Conservation (phyloP, 176 grass and related monocot species). For the Zea luxurians region DNA sequence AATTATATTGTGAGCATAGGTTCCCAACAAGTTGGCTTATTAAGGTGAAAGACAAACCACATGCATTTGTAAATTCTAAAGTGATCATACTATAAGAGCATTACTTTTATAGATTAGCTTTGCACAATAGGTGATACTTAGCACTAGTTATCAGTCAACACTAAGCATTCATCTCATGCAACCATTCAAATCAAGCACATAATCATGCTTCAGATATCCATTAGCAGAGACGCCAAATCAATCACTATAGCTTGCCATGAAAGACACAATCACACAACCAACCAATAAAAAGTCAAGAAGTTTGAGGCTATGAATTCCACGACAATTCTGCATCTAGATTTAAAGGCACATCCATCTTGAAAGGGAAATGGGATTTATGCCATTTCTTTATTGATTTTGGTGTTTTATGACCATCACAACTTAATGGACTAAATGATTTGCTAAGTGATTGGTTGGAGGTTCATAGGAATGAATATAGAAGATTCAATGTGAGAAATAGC, state of each 20-base stretch:
- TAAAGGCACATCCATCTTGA: too few species aligned
- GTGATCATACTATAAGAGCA: not conserved
- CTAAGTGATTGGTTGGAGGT: too few species aligned
- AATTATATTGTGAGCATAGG: too few species aligned
- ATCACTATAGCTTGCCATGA: too few species aligned
- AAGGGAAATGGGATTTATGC: too few species aligned
- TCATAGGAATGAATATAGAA: too few species aligned
- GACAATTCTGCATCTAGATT: too few species aligned
- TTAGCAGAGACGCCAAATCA: not conserved
- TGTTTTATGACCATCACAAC: too few species aligned
- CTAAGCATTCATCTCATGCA: not conserved
- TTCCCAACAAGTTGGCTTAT: too few species aligned
- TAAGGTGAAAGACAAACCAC: not conserved
- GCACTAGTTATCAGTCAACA: not conserved
- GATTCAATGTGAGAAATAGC: too few species aligned
- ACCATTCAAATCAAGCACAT: not conserved
- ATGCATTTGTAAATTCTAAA: slow-evolving; percentile 9
- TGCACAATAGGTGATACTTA: not conserved
- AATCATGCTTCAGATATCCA: not conserved
- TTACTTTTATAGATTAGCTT: not conserved
- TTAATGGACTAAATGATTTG: too few species aligned
- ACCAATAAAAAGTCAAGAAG: not conserved
- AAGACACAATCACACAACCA: not conserved
- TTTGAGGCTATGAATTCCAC: not conserved
- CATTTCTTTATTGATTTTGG: too few species aligned